A percentile compares a stretch with the other conserved stretches of the same genome.
Conservation (phyloP, 768 basidiomycete species). For the Psilocybe cubensis region DNA sequence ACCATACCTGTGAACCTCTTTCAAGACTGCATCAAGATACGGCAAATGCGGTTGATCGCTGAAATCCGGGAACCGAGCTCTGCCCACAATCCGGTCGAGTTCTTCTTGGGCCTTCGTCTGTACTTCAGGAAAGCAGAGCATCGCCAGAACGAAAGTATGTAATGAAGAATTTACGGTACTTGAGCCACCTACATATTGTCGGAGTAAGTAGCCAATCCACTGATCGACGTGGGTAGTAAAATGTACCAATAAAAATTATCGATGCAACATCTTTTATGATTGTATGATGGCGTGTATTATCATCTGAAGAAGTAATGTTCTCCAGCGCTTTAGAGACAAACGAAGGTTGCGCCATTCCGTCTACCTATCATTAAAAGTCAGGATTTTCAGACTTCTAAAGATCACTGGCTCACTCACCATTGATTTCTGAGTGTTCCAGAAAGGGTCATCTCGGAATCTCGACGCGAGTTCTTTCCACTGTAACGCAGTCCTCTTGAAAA, state of each 20-base stretch:
- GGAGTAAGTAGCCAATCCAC: constrained; percentile 3
- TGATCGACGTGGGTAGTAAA: not conserved
- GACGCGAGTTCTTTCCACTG: constrained; percentile 39
- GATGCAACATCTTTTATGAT: constrained; percentile 39
- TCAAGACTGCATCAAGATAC: constrained; percentile 39
- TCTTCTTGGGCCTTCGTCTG: constrained; percentile 43
- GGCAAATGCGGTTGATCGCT: constrained; percentile 39
- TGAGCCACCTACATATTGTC: constrained; percentile 22
- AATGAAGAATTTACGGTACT: constrained; percentile 27
- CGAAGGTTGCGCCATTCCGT: constrained; percentile 12
- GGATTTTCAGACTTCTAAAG: too few relatives aligned
- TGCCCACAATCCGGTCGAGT: constrained; percentile 40
- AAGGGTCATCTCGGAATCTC: constrained; percentile 40
- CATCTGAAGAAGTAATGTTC: constrained; percentile 3
- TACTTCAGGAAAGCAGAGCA: constrained; percentile 41
- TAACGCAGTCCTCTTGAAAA: constrained; percentile 48
- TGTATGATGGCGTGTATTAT: constrained; percentile 6
- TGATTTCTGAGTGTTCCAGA: constrained; percentile 16
- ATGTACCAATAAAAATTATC: constrained; percentile 30
- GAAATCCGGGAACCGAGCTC: constrained; percentile 40
- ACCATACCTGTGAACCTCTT: constrained; percentile 34
- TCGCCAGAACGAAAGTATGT: constrained; percentile 41
- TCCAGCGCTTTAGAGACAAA: constrained; percentile 20
- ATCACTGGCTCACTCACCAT: too few relatives aligned
- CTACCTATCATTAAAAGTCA: constrained; percentile 6